Base-by-base conservation (phyloP, 2,329 filamentous ascomycete genomes). In the Colletotrichum sp. region DNA sequence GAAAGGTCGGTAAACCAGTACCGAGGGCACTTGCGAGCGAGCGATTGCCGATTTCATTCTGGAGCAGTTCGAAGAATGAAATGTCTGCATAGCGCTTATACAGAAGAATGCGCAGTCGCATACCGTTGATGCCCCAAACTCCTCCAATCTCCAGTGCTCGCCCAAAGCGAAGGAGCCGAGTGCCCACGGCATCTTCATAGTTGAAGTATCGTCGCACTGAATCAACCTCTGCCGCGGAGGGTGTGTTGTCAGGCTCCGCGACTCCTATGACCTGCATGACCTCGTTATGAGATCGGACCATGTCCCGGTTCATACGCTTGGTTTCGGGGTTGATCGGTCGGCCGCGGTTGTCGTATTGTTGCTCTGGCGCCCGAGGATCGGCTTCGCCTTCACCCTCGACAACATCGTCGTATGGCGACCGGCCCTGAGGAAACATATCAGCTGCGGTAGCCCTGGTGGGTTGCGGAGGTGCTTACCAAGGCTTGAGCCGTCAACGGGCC, bases 231-330 rank as follows among this genome's bases (percentile, higher is more conserved):
- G 84, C 83, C 6, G 85, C 84, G 26, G 83, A 80, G 6, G 79
- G 79, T 9, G 83, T 83, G 67, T 87, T 88, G 69, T 92, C 90
- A 16, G 90, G 89, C 78, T 92, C 91, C 10, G 90, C 91, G 6
- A 92, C 91, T 7, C 91, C 91, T 52, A 92, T 92, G 12, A 92
- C 90, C 21, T 89, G 86, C 91, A 92, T 92, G 5, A 92, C 91
- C 77, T 92, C 90, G 78, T 92, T 92, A 79, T 92, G 91, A 12
- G 91, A 88, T 68, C 91, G 86, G 30, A 92, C 90, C 36, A 92
- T 87, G 74, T 91, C 88, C 65, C 88, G 87, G 77, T 91, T 92
- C 77, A 91, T 87, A 14, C 85, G 84, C 79, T 88, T 90, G 2
- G 90, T 91, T 68, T 88, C 86, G 0, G 86, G 86, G 78, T 92